Base-by-base conservation (phyloP, 805 yeast genomes). In the Naumovozyma baii region DNA sequence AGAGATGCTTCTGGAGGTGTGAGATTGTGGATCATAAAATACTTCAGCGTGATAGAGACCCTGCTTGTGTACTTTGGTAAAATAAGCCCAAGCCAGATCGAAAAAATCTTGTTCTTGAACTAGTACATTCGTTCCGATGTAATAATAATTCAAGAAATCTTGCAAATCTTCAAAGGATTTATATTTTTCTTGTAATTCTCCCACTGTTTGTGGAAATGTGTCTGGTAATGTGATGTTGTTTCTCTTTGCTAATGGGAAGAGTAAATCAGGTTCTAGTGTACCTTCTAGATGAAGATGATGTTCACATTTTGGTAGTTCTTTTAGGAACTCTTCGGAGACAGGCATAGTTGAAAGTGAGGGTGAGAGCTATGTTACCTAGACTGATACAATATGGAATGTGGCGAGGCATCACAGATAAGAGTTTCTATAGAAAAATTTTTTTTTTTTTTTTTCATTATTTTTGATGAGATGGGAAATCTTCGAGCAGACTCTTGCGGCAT, bases 261-360 rank as follows among this genome's bases (percentile, higher is more conserved):
- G 64, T 29, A 83, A 68, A 36, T 74, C 74, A n/a, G 94, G 92
- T 45, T 80, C 83, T 40, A 83, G 60, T 31, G 94, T 82, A 26
- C 94, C 94, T 65, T 83, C 94, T 34, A 84, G 59, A 61, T 84
- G 94, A 44, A 83, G 74, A 56, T 84, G 94, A 57, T 83, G 90
- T 59, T 84, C 94, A 66, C 92, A 83, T 61, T 84, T 84, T 42
- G 94, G 94, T 37, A 84, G 66, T 49, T 80, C 90, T 31, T 61
- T 65, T 36, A 83, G 68, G 59, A 82, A 83, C 42, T 59, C 51
- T 39, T 28, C 37, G 17, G 55, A 46, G 14, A 52, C 59, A 22
- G 26, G 26, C 26, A 22, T 22, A 7, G 7, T 22, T n/a, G n/a
- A n/a, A n/a, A n/a, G n/a, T n/a, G n/a, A n/a, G n/a, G n/a, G n/a